phyloP scores from a whole-genome alignment of 1,284 basidiomycete species.

The Vanrija pseudolonga region DNA sequence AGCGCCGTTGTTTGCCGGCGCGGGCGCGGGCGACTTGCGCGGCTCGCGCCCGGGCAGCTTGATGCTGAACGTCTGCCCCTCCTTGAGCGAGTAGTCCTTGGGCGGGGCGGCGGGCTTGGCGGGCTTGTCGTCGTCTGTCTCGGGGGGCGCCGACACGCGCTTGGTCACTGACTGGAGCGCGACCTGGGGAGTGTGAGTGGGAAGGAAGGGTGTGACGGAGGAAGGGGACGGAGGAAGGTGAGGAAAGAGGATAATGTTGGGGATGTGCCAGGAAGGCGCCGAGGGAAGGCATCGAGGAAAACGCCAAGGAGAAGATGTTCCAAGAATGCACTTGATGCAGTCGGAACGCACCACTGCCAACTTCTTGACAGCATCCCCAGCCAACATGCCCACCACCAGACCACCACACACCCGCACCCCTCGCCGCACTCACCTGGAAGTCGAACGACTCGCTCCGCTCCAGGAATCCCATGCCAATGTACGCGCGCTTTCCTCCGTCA shows the following conservation, averaged over 20 bases:
- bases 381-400: too few species aligned
- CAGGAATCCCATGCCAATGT: slow-evolving; percentile 89
- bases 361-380: too few species aligned
- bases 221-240: neutral
- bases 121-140: slow-evolving; percentile 20
- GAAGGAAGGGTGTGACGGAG: slow-evolving; percentile 5
- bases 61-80: slow-evolving; percentile 93
- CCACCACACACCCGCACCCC: neutral
- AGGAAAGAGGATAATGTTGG: too few species aligned
- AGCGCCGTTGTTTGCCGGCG: neutral
- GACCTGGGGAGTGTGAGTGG: slow-evolving; percentile 51
- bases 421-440: slow-evolving; percentile 54
- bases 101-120: slow-evolving; percentile 67
- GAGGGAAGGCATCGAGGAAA: too few species aligned
- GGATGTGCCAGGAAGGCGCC: too few species aligned
- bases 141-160: slow-evolving; percentile 51
- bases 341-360: too few species aligned
- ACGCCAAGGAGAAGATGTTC: too few species aligned
- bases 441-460: slow-evolving; percentile 91
- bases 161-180: slow-evolving; percentile 94
- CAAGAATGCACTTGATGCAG: too few species aligned
- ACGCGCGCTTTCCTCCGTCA: slow-evolving; percentile 77
- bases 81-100: slow-evolving; percentile 92
- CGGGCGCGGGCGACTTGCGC: slow-evolving; percentile 20
- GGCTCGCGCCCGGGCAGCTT: slow-evolving; percentile 66